A percentile compares a stretch with the other conserved stretches of the same genome.
Evolutionary conservation across 306 rosid genomes (phyloP).

Genomic region (Cucurbita moschata): DNA sequence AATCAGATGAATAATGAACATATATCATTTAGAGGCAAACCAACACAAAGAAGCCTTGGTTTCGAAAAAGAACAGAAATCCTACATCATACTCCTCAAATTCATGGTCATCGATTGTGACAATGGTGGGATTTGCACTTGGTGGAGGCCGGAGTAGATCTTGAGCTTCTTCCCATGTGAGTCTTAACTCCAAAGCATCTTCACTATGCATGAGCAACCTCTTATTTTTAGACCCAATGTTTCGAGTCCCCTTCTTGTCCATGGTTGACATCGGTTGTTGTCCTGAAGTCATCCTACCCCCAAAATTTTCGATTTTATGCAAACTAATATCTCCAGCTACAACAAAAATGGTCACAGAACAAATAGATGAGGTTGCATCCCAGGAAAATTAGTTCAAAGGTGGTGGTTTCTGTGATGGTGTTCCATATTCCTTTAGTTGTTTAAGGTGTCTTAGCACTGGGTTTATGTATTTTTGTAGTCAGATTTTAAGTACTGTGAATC

Average conservation of each 20-base stretch:
- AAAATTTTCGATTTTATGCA: constrained; percentile 35
- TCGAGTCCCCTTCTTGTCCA: constrained; percentile 74
- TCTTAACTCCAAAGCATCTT: constrained; percentile 72
- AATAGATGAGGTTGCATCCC: constrained; percentile 24
- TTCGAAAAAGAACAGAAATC: constrained; percentile 10
- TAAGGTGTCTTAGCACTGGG: background rate
- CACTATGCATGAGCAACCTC: constrained; percentile 71
- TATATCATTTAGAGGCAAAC: background rate
- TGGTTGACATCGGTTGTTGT: constrained; percentile 25
- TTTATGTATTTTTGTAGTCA: background rate
- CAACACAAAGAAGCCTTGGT: background rate
- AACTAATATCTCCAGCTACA: constrained; percentile 25
- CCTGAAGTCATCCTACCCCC: constrained; percentile 26
- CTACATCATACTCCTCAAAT: constrained; percentile 91
- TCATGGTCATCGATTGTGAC: constrained; percentile 76
- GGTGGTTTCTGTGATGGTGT: background rate
- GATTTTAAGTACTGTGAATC: background rate
- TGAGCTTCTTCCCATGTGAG: constrained; percentile 99
- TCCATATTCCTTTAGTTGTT: background rate
- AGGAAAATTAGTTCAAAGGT: background rate
- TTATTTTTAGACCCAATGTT: constrained; percentile 82
- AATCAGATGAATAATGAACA: constrained; percentile 1
- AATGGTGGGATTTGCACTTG: constrained; percentile 61
- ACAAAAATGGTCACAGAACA: constrained; percentile 19
- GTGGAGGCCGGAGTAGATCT: constrained; percentile 93